Evolutionary conservation across 306 rosid species (phyloP).

Genomic region (Arachis hypogaea): DNA sequence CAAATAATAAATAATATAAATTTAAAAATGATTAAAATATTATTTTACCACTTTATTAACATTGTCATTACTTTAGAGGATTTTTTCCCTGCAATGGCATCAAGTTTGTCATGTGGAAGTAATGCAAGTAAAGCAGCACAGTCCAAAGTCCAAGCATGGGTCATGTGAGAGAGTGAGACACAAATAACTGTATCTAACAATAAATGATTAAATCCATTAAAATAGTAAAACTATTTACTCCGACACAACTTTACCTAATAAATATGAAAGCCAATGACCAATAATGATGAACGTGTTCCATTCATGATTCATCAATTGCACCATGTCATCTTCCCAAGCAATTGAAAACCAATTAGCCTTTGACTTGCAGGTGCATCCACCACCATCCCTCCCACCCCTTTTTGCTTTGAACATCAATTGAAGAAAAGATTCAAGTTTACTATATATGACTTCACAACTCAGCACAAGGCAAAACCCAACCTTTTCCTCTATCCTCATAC

Average conservation of each 20-base stretch:
- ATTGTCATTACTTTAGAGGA: too few species aligned
- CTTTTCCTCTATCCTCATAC: conserved; percentile 9
- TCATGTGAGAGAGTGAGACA: background rate
- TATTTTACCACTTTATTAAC: too few species aligned
- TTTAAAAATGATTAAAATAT: too few species aligned
- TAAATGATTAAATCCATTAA: conserved; percentile 3
- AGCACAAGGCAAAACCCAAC: conserved; percentile 18
- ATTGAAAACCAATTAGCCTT: conserved; percentile 1
- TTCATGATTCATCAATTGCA: background rate
- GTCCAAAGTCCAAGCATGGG: background rate
- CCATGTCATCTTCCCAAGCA: conserved; percentile 4
- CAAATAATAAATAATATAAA: too few species aligned
- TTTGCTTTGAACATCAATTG: conserved; percentile 4
- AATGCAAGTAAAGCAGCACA: too few species aligned
- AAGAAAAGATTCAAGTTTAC: background rate
- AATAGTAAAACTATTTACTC: conserved; percentile 7
- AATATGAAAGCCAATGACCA: background rate
- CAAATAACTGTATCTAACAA: background rate
- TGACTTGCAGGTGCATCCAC: conserved; percentile 12
- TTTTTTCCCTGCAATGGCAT: background rate
- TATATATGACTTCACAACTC: conserved; percentile 28
- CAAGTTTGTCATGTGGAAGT: background rate
- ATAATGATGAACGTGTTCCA: too few species aligned
- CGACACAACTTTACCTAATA: background rate
- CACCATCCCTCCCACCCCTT: background rate